A percentile compares a stretch with the other conserved stretches of the same genome.
These are phyloP conservation scores for Obba rivulosa DNA, from an alignment of 768 basidiomycete species.

Conservation along the genomic window DNA sequence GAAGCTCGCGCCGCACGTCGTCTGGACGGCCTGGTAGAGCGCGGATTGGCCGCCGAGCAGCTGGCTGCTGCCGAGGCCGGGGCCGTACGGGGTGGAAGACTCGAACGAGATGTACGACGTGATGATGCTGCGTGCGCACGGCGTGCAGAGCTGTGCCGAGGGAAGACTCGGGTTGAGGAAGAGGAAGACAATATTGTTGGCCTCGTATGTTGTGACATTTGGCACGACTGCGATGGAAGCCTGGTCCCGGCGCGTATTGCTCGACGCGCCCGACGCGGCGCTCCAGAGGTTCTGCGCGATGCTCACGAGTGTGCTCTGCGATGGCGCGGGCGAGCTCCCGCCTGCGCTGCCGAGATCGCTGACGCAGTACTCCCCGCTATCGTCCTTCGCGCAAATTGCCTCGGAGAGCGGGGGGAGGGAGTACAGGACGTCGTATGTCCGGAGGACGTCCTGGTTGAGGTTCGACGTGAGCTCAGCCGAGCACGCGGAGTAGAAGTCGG, in stretches of 20 bases:
- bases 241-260: constrained; percentile 21
- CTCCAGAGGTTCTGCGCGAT: constrained; percentile 23
- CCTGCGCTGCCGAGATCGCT: constrained; percentile 35
- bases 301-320: constrained; percentile 7
- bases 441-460: constrained; percentile 44
- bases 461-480: constrained; percentile 56
- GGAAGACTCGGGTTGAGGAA: constrained; percentile 54
- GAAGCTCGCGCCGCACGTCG: constrained; percentile 70
- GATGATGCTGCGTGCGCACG: constrained; percentile 77
- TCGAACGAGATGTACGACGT: constrained; percentile 76
- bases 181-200: constrained; percentile 75
- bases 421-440: constrained; percentile 80
- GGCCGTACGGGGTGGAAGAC: constrained; percentile 63
- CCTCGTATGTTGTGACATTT: constrained; percentile 48
- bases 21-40: constrained; percentile 58
- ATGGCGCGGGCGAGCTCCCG: constrained; percentile 16
- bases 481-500: constrained; percentile 70
- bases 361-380: constrained; percentile 65
- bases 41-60: constrained; percentile 60
- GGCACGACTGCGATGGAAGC: constrained; percentile 33
- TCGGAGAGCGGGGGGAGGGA: constrained; percentile 53
- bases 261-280: constrained; percentile 10
- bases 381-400: constrained; percentile 76
- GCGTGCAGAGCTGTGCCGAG: constrained; percentile 60
- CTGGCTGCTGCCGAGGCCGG: constrained; percentile 60